A percentile compares a stretch with the other conserved stretches of the same genome.
Conservation (phyloP, 208 protist genomes). For the Tetramitus jugosus region DNA sequence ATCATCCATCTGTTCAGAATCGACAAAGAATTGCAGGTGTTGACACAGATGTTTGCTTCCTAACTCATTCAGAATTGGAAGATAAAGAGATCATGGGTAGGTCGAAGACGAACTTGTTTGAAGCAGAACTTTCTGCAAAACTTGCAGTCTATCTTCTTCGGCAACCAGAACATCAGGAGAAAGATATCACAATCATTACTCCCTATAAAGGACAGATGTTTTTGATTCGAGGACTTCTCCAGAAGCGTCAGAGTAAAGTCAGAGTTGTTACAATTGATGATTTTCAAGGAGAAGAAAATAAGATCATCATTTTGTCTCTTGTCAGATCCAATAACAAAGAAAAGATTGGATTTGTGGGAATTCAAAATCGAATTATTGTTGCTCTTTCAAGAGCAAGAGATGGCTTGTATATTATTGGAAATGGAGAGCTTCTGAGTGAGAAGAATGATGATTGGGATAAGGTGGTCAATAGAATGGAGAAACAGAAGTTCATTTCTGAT, state of each 20-base stretch:
- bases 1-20: constrained; percentile 12
- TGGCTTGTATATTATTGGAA: constrained; percentile 7
- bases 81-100: neutral
- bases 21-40: neutral
- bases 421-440: neutral
- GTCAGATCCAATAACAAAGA: constrained; percentile 74
- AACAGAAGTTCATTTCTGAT: neutral
- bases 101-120: constrained; percentile 34
- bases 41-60: neutral
- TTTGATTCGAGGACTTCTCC: constrained; percentile 13
- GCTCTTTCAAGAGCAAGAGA: constrained; percentile 72
- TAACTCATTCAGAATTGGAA: constrained; percentile 17
- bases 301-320: constrained; percentile 80
- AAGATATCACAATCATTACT: constrained; percentile 75
- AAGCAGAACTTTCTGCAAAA: constrained; percentile 28
- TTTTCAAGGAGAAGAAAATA: constrained; percentile 87
- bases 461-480: neutral
- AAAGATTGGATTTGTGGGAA: constrained; percentile 79
- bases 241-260: neutral
- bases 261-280: constrained; percentile 80
- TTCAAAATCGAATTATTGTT: constrained; percentile 83
- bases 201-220: constrained; percentile 82
- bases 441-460: neutral
- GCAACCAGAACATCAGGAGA: neutral
- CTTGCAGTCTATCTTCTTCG: neutral